Percentiles rank a stretch among this genome's conserved stretches.
Conservation (phyloP, 768 basidiomycete species). For the Suillus alpinus region DNA sequence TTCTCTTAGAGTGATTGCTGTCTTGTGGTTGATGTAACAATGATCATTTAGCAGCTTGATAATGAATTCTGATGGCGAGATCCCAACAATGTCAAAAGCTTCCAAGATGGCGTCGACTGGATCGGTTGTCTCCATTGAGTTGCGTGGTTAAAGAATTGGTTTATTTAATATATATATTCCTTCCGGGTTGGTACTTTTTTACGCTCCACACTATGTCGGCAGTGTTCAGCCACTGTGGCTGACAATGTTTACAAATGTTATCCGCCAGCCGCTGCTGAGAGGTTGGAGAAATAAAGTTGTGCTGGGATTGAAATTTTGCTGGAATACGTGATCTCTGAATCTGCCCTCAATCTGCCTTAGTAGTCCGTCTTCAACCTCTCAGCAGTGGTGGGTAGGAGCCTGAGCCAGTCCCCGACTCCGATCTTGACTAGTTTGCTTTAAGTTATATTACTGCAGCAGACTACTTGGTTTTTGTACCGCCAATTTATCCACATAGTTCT, state of each 20-base stretch:
- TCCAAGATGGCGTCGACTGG: neutral
- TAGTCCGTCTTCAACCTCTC: neutral
- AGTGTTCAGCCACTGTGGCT: too few species aligned
- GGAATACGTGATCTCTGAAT: neutral
- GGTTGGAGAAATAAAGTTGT: neutral
- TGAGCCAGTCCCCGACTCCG: too few species aligned
- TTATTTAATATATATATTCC: too few species aligned
- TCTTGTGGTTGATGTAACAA: neutral
- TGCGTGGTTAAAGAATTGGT: too few species aligned
- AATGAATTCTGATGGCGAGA: neutral
- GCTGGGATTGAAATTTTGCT: neutral
- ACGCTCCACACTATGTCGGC: too few species aligned
- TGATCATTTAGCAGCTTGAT: neutral
- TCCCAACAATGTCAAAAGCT: neutral
- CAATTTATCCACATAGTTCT: too few species aligned
- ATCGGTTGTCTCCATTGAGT: neutral
- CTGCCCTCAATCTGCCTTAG: neutral
- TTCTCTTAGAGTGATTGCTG: neutral
- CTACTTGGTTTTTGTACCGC: too few species aligned
- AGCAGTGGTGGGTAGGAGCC: neutral
- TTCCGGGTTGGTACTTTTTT: neutral
- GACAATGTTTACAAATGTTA: neutral
- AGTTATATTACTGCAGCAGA: too few species aligned
- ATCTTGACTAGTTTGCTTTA: too few species aligned
- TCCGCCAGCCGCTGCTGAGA: neutral